Conservation (phyloP, 164 flowering plant genomes). For the Sedum album region DNA sequence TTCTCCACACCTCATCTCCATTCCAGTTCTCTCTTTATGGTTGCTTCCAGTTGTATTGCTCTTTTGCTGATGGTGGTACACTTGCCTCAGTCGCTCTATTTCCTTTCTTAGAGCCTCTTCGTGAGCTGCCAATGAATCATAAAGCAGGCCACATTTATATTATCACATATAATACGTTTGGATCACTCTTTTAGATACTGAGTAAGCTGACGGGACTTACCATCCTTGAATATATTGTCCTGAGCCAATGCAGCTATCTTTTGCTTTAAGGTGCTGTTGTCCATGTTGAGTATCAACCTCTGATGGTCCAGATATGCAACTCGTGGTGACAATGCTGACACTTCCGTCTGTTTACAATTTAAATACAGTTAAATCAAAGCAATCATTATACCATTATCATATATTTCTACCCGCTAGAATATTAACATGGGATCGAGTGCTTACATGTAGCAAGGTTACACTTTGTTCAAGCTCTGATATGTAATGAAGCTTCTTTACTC, state of each 20-base stretch:
- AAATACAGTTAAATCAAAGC: background rate
- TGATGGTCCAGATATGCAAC: conserved; percentile 79
- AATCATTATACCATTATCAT: no score
- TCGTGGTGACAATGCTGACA: conserved; percentile 63
- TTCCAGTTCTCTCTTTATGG: background rate
- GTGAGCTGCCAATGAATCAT: conserved; percentile 39
- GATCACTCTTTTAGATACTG: background rate
- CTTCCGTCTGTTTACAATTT: conserved; percentile 38
- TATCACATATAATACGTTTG: background rate
- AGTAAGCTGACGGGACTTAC: conserved; percentile 21
- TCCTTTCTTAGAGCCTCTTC: conserved; percentile 80
- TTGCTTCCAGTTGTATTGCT: background rate
- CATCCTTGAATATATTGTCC: conserved; percentile 81
- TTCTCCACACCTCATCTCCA: background rate
- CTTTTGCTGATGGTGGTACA: conserved; percentile 48
- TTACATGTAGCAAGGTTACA: conserved; percentile 62
- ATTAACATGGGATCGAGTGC: background rate
- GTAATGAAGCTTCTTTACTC: conserved; percentile 81
- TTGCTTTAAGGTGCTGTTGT: conserved; percentile 74
- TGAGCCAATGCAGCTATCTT: conserved; percentile 74
- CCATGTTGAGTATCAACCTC: conserved; percentile 61
- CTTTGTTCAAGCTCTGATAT: conserved; percentile 79
- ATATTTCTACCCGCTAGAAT: no score
- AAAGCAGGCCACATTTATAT: background rate
- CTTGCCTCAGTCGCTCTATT: conserved; percentile 67